Percentiles rank a stretch among this genome's conserved stretches.
These are phyloP conservation scores for Ophiostoma pallidulum DNA, from an alignment of 2,329 filamentous ascomycete species.

Conservation along the genomic window DNA sequence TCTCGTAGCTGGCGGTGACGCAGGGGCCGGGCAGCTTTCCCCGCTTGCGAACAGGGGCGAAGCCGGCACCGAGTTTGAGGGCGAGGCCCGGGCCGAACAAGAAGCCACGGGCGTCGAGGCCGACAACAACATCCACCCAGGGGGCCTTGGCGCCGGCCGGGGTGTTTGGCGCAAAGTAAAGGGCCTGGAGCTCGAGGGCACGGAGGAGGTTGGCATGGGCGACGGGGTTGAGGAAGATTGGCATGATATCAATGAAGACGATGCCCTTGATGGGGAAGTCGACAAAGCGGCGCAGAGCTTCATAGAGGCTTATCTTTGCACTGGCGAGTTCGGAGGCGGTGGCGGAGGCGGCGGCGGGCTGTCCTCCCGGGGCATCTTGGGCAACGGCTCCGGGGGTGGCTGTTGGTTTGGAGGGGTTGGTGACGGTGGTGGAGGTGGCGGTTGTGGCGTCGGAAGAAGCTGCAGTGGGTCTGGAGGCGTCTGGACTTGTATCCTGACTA, in stretches of 20 bases:
- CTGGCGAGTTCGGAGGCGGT: slow-evolving; percentile 55
- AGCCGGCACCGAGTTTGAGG: slow-evolving; percentile 69
- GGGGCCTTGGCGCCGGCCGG: slow-evolving; percentile 46
- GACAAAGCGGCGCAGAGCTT: slow-evolving; percentile 71
- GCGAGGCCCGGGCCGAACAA: slow-evolving; percentile 88
- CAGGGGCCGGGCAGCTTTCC: slow-evolving; percentile 91
- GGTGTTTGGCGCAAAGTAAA: slow-evolving; percentile 37
- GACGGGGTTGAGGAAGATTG: slow-evolving; percentile 72
- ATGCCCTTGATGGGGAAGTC: slow-evolving; percentile 92
- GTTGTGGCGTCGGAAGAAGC: slow-evolving; percentile 6
- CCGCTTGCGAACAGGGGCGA: slow-evolving; percentile 89
- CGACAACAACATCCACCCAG: slow-evolving; percentile 71
- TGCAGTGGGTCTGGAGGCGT: slow-evolving; percentile 21
- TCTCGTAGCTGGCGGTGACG: slow-evolving; percentile 76
- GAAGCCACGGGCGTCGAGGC: slow-evolving; percentile 89
- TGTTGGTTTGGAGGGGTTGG: slow-evolving; percentile 22
- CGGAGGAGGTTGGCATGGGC: slow-evolving; percentile 70
- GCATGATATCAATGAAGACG: slow-evolving; percentile 96
- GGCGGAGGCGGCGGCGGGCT: slow-evolving; percentile 53
- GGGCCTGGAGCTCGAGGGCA: slow-evolving; percentile 76
- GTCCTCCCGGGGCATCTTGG: slow-evolving; percentile 53
- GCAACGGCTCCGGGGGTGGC: slow-evolving; percentile 23
- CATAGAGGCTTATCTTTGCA: slow-evolving; percentile 61
- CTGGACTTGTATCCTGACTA: slow-evolving; percentile 24
- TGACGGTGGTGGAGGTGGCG: no score